Evolutionary conservation across 805 yeast genomes (phyloP).

Genomic region (Saccharomycopsis malanga): DNA sequence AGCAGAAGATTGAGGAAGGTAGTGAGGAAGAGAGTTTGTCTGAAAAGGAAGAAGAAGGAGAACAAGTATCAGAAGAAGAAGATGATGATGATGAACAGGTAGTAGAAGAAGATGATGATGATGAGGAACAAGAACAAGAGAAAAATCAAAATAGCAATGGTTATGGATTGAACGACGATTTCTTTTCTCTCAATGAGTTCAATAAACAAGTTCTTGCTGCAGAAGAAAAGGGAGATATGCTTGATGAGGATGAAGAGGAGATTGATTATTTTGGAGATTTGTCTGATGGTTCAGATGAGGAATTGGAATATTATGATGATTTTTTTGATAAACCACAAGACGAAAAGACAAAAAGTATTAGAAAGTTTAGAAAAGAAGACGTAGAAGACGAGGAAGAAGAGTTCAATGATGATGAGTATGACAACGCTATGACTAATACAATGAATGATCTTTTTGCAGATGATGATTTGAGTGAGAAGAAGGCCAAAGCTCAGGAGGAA

Average conservation of each 20-base stretch:
- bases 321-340: slow-evolving; percentile 44
- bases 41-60: slow-evolving; percentile 34
- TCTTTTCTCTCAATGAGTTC: slow-evolving; percentile 80
- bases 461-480: slow-evolving; percentile 29
- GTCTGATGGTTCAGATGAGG: slow-evolving; percentile 48
- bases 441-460: slow-evolving; percentile 55
- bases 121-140: slow-evolving; percentile 27
- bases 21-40: slow-evolving; percentile 29
- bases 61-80: slow-evolving; percentile 26
- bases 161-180: slow-evolving; percentile 71
- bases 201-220: slow-evolving; percentile 64
- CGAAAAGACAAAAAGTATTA: slow-evolving; percentile 7
- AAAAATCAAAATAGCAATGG: slow-evolving; percentile 22
- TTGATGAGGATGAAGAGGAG: slow-evolving; percentile 45
- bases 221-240: slow-evolving; percentile 39
- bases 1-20: no score
- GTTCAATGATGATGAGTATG: slow-evolving; percentile 55
- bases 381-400: slow-evolving; percentile 35
- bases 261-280: slow-evolving; percentile 46
- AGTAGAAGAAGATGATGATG: slow-evolving; percentile 26
- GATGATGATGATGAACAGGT: slow-evolving; percentile 27
- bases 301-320: slow-evolving; percentile 56
- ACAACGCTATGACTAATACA: slow-evolving; percentile 51
- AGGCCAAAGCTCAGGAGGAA: slow-evolving; percentile 25
- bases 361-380: slow-evolving; percentile 20